A percentile compares a stretch with the other conserved stretches of the same genome.
phyloP scores from a whole-genome alignment of 2,329 filamentous ascomycete genomes.

The Cladosporium halotolerans region DNA sequence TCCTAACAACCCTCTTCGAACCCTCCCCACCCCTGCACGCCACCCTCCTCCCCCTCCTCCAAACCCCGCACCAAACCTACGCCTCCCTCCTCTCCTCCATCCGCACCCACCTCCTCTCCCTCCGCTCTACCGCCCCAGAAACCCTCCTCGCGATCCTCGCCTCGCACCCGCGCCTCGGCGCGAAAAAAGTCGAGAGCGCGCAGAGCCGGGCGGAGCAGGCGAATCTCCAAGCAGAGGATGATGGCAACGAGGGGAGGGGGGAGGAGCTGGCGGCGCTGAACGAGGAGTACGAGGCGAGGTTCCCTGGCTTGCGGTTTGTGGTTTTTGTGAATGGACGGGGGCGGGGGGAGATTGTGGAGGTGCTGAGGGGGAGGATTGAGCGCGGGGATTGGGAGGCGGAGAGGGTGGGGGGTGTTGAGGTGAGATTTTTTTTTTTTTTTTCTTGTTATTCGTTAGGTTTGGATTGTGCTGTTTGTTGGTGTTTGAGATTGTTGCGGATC shows the following conservation, averaged over 20 bases:
- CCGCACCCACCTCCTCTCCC: slow-evolving; percentile 54
- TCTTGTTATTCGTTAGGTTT: not conserved
- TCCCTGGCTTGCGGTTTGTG: slow-evolving; percentile 80
- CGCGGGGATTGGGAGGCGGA: slow-evolving; percentile 61
- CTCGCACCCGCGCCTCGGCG: slow-evolving; percentile 77
- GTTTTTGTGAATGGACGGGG: slow-evolving; percentile 83
- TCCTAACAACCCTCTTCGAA: slow-evolving; percentile 79
- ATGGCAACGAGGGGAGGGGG: slow-evolving; percentile 42
- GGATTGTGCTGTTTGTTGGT: not conserved
- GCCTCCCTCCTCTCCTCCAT: slow-evolving; percentile 61
- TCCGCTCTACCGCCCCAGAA: slow-evolving; percentile 49
- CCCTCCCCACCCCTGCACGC: slow-evolving; percentile 68
- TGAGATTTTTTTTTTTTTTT: slow-evolving; percentile 35
- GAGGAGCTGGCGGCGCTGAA: slow-evolving; percentile 60
- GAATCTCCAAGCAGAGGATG: slow-evolving; percentile 51
- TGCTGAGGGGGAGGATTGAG: slow-evolving; percentile 71
- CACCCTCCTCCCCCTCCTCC: slow-evolving; percentile 63
- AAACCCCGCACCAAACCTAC: slow-evolving; percentile 60
- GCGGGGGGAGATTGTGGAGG: slow-evolving; percentile 67
- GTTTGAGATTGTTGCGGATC: not conserved
- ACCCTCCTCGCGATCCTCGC: slow-evolving; percentile 67
- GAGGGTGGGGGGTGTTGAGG: slow-evolving; percentile 67
- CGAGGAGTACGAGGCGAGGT: slow-evolving; percentile 68
- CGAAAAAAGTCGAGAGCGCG: slow-evolving; percentile 72
- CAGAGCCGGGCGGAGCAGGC: slow-evolving; percentile 79